Evolutionary conservation across 441 rosid species (phyloP), one percentile per base, ranked within the genome.

Genomic region (Populus hybrid): DNA sequence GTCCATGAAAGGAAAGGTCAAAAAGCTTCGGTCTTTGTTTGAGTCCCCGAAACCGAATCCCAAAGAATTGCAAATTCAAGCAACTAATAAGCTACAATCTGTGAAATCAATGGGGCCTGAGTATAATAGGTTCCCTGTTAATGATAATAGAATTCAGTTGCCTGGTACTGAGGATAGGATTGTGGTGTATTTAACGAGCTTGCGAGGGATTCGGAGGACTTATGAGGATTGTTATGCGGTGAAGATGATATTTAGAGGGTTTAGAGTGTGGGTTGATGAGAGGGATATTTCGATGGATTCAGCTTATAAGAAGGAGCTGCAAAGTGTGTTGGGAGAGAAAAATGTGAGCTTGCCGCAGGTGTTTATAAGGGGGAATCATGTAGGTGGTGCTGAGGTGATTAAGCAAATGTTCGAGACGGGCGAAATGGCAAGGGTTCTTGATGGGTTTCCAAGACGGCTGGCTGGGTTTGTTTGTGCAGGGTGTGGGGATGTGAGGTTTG

Each of bases 141-240:
- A 18, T 6, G n/a, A 54, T 71, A 66, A 30, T 36, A 67, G 70
- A 16, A 86, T 90, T 30, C 84, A 89, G 57, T 86, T 93, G 24
- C 90, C 91, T 0, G 98, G 99, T 20, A 89, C 96, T 0, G 94
- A 93, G 81, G 96, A 95, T 75, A 79, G 98, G 38, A 91, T 95
- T 75, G 98, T 95, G 42, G 93, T 93, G 76, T 95, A 86, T 85
- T 84, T 89, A 36, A 95, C 99, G 35, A 95, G 98, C 77, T 82
- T 93, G 80, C 87, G 93, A 70, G 99, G 99, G 14, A 79, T 93
- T 82, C 87, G 99, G 42, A 85, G 99, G 77, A 95, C 99, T 0
- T 90, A 69, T 18, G 98, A 93, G 88, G 99, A 95, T 86, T 95
- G 98, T 36, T 92, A 93, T 69, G 87, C 98, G 0, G 98, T 95